These are phyloP conservation scores for Paecilomyces niveus DNA, from an alignment of 2,329 filamentous ascomycete genomes.

Conservation along the genomic window DNA sequence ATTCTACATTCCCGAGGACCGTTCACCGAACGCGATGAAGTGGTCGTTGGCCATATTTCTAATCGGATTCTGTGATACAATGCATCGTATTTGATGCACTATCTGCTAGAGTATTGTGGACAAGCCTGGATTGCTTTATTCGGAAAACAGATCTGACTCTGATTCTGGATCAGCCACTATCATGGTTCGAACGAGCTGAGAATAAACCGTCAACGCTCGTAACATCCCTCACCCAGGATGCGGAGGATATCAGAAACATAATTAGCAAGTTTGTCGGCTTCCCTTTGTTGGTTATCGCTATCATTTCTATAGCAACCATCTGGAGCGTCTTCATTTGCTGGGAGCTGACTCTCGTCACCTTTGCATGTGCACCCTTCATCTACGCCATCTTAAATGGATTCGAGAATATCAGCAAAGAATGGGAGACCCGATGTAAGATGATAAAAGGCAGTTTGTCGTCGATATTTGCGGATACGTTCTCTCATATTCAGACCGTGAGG, in stretches of 20 bases:
- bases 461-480: conserved; percentile 52
- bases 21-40: conserved; percentile 45
- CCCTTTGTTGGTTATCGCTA: conserved; percentile 57
- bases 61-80: conserved; percentile 60
- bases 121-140: conserved; percentile 71
- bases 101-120: conserved; percentile 62
- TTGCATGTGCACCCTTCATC: conserved; percentile 62
- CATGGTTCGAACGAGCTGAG: conserved; percentile 67
- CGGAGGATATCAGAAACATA: conserved; percentile 80
- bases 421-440: conserved; percentile 63
- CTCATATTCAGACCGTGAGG: conserved; percentile 71
- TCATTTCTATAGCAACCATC: conserved; percentile 60
- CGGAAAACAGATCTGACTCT: conserved; percentile 60
- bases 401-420: conserved; percentile 57
- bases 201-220: conserved; percentile 60
- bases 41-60: conserved; percentile 67
- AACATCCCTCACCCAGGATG: conserved; percentile 69
- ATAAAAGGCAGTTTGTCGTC: conserved; percentile 50
- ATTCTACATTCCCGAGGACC: conserved; percentile 53
- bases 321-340: conserved; percentile 73
- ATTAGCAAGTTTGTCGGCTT: conserved; percentile 70
- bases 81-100: conserved; percentile 60
- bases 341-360: conserved; percentile 71
- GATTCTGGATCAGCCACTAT: conserved; percentile 66
- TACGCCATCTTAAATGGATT: conserved; percentile 60